phyloP scores from a whole-genome alignment of 164 flowering plant genomes.

The Akebia trifoliata region DNA sequence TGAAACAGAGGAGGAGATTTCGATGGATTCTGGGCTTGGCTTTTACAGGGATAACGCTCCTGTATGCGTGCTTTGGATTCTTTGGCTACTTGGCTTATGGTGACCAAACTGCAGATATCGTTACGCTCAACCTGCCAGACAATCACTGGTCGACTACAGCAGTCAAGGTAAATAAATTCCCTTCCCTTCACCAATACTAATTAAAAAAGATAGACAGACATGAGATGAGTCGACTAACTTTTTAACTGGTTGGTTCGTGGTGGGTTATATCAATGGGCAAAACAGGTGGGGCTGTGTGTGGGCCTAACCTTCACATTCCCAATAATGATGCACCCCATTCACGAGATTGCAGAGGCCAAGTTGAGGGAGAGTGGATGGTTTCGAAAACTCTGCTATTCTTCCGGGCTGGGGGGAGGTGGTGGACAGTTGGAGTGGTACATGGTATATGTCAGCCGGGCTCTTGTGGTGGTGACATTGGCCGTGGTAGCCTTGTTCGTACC shows the following conservation, averaged over 20 bases:
- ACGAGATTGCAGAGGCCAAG: conserved; percentile 25
- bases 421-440: background rate
- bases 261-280: too few relatives aligned
- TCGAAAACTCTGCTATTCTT: conserved; percentile 11
- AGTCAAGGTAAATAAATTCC: conserved; percentile 15
- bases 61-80: conserved; percentile 22
- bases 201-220: too few relatives aligned
- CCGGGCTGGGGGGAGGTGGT: background rate
- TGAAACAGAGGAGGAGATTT: conserved; percentile 20
- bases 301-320: conserved; percentile 24
- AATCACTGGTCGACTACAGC: conserved; percentile 24
- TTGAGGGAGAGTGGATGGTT: conserved; percentile 12
- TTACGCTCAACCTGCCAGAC: conserved; percentile 31
- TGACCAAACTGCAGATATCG: conserved; percentile 24
- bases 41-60: conserved; percentile 15
- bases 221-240: too few relatives aligned
- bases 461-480: conserved; percentile 11
- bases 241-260: too few relatives aligned
- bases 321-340: conserved; percentile 30
- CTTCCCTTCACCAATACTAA: too few relatives aligned
- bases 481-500: conserved; percentile 24
- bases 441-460: conserved; percentile 10
- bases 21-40: conserved; percentile 14
- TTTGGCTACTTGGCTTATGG: conserved; percentile 31
- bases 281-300: conserved; percentile 27